Evolutionary conservation across 139 green algal genomes (phyloP).

Genomic region (Auxenochlorella pyrenoidosa): DNA sequence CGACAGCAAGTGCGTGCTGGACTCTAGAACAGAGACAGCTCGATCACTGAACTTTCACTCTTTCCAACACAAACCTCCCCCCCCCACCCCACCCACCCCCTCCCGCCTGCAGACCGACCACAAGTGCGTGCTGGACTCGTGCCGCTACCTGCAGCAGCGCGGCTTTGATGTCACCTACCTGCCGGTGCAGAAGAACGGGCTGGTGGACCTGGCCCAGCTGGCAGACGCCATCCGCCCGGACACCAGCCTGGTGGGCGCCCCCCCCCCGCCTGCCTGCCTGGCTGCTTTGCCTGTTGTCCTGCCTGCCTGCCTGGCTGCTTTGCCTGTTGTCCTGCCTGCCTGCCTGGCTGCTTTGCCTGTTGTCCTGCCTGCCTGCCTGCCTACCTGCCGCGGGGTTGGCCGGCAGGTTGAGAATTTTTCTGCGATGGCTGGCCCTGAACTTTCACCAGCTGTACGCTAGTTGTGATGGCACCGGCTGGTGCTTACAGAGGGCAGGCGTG

Average conservation of each 20-base stretch:
- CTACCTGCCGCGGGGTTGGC: too few species aligned
- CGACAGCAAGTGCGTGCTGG: too few species aligned
- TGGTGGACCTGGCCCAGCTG: constrained; percentile 88
- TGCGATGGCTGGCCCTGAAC: too few species aligned
- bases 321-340: neutral
- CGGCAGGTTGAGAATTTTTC: too few species aligned
- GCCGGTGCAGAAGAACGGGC: constrained; percentile 86
- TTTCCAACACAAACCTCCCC: too few species aligned
- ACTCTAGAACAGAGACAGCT: too few species aligned
- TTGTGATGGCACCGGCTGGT: too few species aligned
- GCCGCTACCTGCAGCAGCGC: constrained; percentile 89
- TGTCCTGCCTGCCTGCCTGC: neutral
- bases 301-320: neutral
- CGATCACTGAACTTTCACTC: too few species aligned
- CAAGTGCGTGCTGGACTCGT: constrained; percentile 99
- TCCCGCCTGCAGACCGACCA: constrained; percentile 57
- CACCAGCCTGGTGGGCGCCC: constrained; percentile 80
- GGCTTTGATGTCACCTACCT: constrained; percentile 97
- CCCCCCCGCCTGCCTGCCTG: neutral
- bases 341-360: neutral
- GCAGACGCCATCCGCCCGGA: constrained; percentile 83
- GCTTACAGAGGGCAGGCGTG: too few species aligned
- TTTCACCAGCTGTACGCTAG: too few species aligned
- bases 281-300: too few species aligned
- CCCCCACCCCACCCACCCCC: neutral